A percentile compares a stretch with the other conserved stretches of the same genome.
These are phyloP conservation scores for Thalia dealbata DNA, from an alignment of 176 grass and related monocot genomes.

Conservation along the genomic window DNA sequence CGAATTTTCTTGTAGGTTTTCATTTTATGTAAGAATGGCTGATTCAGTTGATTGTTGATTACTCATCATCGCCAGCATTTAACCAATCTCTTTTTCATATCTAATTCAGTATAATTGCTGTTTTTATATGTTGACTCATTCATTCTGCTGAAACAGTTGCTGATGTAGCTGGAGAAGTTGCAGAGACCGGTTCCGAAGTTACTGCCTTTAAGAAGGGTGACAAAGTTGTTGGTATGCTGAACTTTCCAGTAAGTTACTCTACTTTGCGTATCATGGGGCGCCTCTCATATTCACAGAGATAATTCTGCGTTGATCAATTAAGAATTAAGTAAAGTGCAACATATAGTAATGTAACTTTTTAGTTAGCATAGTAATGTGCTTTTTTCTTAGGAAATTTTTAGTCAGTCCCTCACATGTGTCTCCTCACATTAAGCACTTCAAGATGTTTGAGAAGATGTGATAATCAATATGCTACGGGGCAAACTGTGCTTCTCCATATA, in stretches of 20 bases:
- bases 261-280: not conserved
- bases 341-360: too few species aligned
- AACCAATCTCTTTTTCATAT: not conserved
- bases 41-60: not conserved
- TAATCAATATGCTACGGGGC: too few species aligned
- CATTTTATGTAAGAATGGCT: not conserved
- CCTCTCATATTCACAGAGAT: not conserved
- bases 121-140: not conserved
- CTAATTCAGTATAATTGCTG: not conserved
- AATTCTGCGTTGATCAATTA: not conserved
- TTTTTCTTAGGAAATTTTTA: too few species aligned
- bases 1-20: not conserved
- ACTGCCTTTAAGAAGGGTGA: constrained; percentile 59
- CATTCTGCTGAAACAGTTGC: constrained; percentile 30
- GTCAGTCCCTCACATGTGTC: too few species aligned
- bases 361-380: too few species aligned
- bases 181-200: constrained; percentile 50
- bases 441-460: too few species aligned
- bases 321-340: too few species aligned
- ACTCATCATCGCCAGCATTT: not conserved
- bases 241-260: constrained; percentile 29
- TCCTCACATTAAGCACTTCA: too few species aligned
- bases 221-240: constrained; percentile 52
- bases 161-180: constrained; percentile 60
- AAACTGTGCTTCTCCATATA: too few species aligned